phyloP scores from a whole-genome alignment of 441 rosid genomes.

The Eutrema salsugineum region DNA sequence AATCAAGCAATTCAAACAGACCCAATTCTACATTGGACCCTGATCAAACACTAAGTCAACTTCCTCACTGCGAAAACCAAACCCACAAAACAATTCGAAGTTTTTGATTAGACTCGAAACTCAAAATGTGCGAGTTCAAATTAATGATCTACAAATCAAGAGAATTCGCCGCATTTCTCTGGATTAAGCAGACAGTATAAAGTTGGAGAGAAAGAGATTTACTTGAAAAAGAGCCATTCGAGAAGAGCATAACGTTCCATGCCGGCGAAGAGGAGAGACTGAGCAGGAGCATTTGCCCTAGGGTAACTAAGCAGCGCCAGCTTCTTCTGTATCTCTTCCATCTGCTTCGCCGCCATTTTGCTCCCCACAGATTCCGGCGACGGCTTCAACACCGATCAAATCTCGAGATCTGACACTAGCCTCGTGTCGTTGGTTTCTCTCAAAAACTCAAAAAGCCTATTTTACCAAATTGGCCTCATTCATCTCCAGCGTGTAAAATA shows the following conservation, averaged over 20 bases:
- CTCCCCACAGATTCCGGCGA: conserved; percentile 9
- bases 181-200: background rate
- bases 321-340: conserved; percentile 93
- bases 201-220: background rate
- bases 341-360: conserved; percentile 82
- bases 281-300: conserved; percentile 88
- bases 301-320: conserved; percentile 59
- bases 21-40: background rate
- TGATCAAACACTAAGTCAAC: background rate
- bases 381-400: conserved; percentile 17
- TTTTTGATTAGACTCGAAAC: background rate
- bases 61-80: background rate
- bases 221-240: conserved; percentile 98
- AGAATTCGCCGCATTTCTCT: background rate
- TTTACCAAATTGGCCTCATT: conserved; percentile 4
- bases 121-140: background rate
- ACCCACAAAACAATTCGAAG: background rate
- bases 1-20: background rate
- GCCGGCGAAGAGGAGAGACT: conserved; percentile 97
- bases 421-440: background rate
- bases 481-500: background rate
- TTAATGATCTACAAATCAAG: background rate
- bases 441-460: background rate
- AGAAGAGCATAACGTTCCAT: conserved; percentile 98
- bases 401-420: conserved; percentile 25